Percentiles rank a stretch among this genome's conserved stretches.
These are phyloP conservation scores for Dimocarpus longan DNA, from an alignment of 345 rosid genomes.

Conservation along the genomic window DNA sequence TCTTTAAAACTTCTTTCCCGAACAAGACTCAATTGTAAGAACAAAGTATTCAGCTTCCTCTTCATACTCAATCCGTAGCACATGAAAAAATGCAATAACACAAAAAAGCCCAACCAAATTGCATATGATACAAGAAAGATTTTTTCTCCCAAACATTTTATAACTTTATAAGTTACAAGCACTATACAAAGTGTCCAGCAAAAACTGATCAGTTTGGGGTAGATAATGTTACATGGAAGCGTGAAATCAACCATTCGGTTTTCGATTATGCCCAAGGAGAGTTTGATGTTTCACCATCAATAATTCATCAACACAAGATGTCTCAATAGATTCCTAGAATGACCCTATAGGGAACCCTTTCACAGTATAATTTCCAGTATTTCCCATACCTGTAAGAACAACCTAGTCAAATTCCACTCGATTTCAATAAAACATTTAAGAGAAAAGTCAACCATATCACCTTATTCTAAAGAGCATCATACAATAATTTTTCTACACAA, in stretches of 20 bases:
- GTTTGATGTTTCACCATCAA: background rate
- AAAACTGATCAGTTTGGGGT: background rate
- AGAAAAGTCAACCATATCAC: background rate
- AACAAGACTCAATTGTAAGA: too few species aligned
- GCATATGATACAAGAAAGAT: background rate
- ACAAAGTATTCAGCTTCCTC: background rate
- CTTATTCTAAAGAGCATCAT: background rate
- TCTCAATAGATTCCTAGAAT: constrained; percentile 81
- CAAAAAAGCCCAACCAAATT: background rate
- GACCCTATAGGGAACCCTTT: constrained; percentile 69
- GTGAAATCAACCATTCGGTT: background rate
- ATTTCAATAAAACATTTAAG: constrained; percentile 21
- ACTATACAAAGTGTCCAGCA: background rate
- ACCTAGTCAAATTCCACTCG: background rate
- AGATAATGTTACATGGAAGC: background rate
- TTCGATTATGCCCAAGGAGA: constrained; percentile 40
- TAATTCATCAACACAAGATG: background rate
- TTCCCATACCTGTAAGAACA: constrained; percentile 73
- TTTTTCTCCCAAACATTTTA: background rate
- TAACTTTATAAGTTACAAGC: constrained; percentile 9
- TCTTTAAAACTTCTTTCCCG: background rate
- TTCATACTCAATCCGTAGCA: background rate
- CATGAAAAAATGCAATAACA: background rate
- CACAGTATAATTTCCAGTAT: constrained; percentile 84
- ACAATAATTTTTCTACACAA: background rate